Evolutionary conservation across 352 stramenopile species (phyloP), one percentile per base, ranked within the genome.

Genomic region (Globisporangium perplexum): DNA sequence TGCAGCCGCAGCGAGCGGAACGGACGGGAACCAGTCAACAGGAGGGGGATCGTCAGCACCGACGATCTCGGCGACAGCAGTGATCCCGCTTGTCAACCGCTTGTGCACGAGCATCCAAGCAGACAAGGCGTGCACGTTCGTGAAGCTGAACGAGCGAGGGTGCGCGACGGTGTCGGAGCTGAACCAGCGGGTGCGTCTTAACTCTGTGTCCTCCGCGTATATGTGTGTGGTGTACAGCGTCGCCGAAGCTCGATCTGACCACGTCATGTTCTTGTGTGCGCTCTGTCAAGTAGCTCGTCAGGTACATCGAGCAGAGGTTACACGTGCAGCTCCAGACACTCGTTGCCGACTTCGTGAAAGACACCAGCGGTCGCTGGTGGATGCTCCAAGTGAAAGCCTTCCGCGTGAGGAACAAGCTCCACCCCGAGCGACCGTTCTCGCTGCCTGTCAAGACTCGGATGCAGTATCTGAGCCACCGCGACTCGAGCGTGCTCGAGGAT

Each of bases 351-450:
- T 93, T 75, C 41, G 57, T 80, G 12, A 91, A 90, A 65, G 83
- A 93, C 59, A 41, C 55, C 3, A 42, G 63, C n/a, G 80, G 83
- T 0, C 65, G 69, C 11, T 93, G 83, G 83, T 91, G 83, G 83
- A 63, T 91, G 0, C 56, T 93, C 4, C 83, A 93, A 35, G 71
- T 93, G 38, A 93, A 93, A 48, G 70, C 76, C 11, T 91, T 91
- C 41, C 80, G 79, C 4, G 55, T 91, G 41, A 71, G 71, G 44
- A 68, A 50, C 35, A 67, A 50, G 31, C 38, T 60, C n/a, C 56
- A 74, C 36, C 53, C 63, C 8, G 78, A 72, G 6, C 57, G 68
- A 28, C 57, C 62, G 14, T 69, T 71, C 47, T 74, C 76, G 5
- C 42, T 91, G 10, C 65, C 75, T 0, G 31, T 74, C 1, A 71